Percentiles rank a stretch among this genome's conserved stretches.
Evolutionary conservation across 768 basidiomycete species (phyloP).

Genomic region (Mycena polygramma): DNA sequence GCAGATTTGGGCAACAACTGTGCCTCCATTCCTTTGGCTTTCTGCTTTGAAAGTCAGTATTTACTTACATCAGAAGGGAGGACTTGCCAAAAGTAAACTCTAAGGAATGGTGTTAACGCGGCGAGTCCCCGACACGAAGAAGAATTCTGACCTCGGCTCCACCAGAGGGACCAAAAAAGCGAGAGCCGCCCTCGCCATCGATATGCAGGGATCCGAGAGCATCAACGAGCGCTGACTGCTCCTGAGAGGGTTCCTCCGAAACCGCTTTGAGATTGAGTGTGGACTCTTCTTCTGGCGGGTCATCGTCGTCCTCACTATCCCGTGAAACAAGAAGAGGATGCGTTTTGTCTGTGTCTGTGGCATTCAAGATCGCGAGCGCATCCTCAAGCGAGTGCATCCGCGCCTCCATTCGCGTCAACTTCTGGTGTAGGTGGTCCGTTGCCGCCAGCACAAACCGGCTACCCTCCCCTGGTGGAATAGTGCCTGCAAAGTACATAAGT

Average conservation of each 20-base stretch:
- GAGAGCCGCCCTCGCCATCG: conserved; percentile 54
- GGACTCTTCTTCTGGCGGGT: conserved; percentile 38
- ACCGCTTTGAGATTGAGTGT: conserved; percentile 45
- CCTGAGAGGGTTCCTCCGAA: conserved; percentile 41
- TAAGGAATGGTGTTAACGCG: conserved; percentile 33
- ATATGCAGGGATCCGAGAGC: conserved; percentile 61
- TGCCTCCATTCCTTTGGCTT: conserved; percentile 44
- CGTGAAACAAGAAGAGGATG: conserved; percentile 57
- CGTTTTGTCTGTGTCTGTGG: conserved; percentile 51
- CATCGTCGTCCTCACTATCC: conserved; percentile 48
- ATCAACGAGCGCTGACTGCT: conserved; percentile 47
- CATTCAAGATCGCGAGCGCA: conserved; percentile 62
- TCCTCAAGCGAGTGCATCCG: conserved; percentile 69
- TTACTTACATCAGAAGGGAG: conserved; percentile 19
- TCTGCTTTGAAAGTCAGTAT: conserved; percentile 32
- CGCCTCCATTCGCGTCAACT: conserved; percentile 59
- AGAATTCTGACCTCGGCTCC: conserved; percentile 58
- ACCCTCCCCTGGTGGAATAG: conserved; percentile 68
- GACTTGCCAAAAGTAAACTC: conserved; percentile 59
- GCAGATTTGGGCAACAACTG: conserved; percentile 30
- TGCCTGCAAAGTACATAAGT: conserved; percentile 49
- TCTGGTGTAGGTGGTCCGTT: conserved; percentile 65
- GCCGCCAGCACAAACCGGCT: conserved; percentile 69
- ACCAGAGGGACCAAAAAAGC: conserved; percentile 63
- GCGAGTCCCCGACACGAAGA: not conserved